phyloP scores from a whole-genome alignment of 257 asterid genomes.

The Fraxinus americana region DNA sequence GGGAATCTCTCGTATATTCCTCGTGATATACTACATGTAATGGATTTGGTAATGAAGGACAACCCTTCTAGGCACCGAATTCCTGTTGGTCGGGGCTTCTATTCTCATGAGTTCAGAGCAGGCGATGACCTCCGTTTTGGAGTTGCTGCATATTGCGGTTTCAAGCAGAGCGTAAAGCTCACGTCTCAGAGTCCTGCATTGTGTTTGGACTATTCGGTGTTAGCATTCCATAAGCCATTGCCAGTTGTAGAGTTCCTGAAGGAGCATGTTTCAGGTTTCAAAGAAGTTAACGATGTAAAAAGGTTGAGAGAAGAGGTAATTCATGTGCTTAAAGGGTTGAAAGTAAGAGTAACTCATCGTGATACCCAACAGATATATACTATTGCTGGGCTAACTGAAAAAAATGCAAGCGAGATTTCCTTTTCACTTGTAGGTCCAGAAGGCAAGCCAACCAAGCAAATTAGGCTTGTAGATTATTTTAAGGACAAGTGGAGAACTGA shows the following conservation, averaged over 20 bases:
- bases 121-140: conserved; percentile 46
- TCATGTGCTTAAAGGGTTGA: conserved; percentile 53
- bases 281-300: conserved; percentile 29
- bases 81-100: conserved; percentile 48
- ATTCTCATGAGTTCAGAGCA: conserved; percentile 21
- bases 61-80: conserved; percentile 53
- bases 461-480: conserved; percentile 46
- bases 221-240: conserved; percentile 52
- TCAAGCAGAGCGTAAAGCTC: conserved; percentile 60
- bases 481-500: conserved; percentile 47
- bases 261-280: conserved; percentile 29
- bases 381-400: conserved; percentile 30
- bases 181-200: conserved; percentile 56
- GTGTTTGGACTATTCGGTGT: conserved; percentile 61
- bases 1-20: conserved; percentile 45
- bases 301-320: background rate
- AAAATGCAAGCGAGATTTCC: conserved; percentile 26
- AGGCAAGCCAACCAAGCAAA: conserved; percentile 27
- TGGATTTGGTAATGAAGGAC: conserved; percentile 75
- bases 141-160: conserved; percentile 58
- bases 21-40: conserved; percentile 63
- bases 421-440: conserved; percentile 43
- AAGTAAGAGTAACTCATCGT: conserved; percentile 67
- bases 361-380: conserved; percentile 52
- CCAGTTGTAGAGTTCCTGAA: conserved; percentile 51